These are phyloP conservation scores for Erysimum cheiranthoides DNA, from an alignment of 345 rosid species.

Conservation along the genomic window DNA sequence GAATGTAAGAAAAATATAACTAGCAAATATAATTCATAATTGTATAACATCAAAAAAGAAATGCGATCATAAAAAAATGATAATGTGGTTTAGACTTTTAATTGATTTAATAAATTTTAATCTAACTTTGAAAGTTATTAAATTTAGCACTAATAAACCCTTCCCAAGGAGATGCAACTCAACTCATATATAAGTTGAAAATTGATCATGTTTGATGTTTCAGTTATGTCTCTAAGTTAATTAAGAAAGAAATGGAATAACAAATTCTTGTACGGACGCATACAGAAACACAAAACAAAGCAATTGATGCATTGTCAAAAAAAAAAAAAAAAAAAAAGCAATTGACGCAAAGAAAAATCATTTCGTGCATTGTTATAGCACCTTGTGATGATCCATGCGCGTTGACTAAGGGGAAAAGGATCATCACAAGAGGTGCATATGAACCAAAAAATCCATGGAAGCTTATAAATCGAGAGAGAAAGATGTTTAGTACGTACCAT, in stretches of 20 bases:
- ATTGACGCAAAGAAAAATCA: neutral
- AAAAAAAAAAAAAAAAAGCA: neutral
- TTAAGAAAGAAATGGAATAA: slow-evolving; percentile 10
- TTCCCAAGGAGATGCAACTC: slow-evolving; percentile 33
- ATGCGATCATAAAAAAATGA: neutral
- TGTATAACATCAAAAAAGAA: too few species aligned
- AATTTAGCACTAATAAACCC: too few species aligned
- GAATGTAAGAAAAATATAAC: neutral
- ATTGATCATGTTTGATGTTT: neutral
- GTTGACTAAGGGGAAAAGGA: slow-evolving; percentile 56
- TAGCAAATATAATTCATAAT: too few species aligned
- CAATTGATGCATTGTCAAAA: neutral
- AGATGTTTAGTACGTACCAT: slow-evolving; percentile 47
- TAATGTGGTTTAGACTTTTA: too few species aligned
- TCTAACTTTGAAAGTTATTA: too few species aligned
- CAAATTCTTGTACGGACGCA: neutral
- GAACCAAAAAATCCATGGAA: slow-evolving; percentile 17
- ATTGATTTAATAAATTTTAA: too few species aligned
- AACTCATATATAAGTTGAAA: slow-evolving; percentile 29
- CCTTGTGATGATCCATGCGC: slow-evolving; percentile 54
- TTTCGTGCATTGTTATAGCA: slow-evolving; percentile 18
- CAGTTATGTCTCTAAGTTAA: neutral
- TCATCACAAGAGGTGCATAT: slow-evolving; percentile 38
- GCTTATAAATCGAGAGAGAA: neutral
- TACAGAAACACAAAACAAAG: slow-evolving; percentile 1